Conservation (phyloP, 129 eudicot genomes). For the Gnaphalium uliginosum region DNA sequence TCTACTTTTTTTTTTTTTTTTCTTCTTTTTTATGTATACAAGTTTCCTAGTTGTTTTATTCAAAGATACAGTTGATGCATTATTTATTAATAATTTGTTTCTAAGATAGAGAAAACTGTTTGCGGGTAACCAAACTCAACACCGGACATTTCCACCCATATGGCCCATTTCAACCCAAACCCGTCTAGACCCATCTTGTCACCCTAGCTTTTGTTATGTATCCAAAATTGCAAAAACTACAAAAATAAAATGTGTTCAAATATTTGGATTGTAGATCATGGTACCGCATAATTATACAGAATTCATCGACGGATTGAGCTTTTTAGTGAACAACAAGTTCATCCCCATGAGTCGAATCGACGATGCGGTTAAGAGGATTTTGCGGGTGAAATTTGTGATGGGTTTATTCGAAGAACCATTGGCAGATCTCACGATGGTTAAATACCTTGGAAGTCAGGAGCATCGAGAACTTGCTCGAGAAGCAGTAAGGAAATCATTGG, state of each 20-base stretch:
- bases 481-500: conserved; percentile 92
- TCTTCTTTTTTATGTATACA: no score
- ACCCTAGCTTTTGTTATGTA: not conserved
- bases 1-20: no score
- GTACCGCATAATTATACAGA: conserved; percentile 67
- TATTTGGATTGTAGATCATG: conserved; percentile 59
- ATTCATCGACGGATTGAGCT: conserved; percentile 59
- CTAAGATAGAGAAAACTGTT: not conserved
- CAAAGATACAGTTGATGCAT: not conserved
- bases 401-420: conserved; percentile 79
- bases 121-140: not conserved
- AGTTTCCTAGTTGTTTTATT: no score
- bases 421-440: conserved; percentile 64
- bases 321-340: conserved; percentile 51
- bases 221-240: not conserved
- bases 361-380: conserved; percentile 74
- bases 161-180: not conserved
- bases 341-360: conserved; percentile 71
- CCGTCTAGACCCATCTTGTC: not conserved
- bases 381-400: conserved; percentile 79
- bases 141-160: not conserved
- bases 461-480: conserved; percentile 79
- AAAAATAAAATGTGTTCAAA: not conserved
- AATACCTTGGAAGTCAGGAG: conserved; percentile 56
- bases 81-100: no score